Evolutionary conservation across 352 stramenopile genomes (phyloP), one percentile per base, ranked within the genome.

Genomic region (Globisporangium polare): DNA sequence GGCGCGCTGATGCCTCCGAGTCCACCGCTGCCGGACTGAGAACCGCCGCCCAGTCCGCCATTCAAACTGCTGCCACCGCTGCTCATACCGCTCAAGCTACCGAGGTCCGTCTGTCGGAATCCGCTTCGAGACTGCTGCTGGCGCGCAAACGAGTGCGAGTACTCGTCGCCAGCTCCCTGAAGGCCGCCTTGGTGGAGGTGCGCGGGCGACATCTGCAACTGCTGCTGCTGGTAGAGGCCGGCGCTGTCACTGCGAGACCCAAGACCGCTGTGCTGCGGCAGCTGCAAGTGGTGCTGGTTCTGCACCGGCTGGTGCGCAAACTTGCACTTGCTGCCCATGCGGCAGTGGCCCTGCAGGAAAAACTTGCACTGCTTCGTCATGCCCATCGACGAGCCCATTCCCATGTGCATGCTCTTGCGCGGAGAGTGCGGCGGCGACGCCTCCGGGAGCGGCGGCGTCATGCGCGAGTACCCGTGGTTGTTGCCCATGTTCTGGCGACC

Each of bases 271-370:
- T 62, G 46, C 31, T 58, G 43, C n/a, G 47, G 53, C 49, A 58
- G n/a, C 41, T 66, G 67, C 60, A 45, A 13, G 58, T 72, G 66
- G 29, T 73, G 69, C 20, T 78, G 73, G 53, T 69, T 67, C 37
- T 72, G 71, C 65, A 78, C 69, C 7, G 58, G 39, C 50, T 88
- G 75, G 63, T 94, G 85, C 42, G 81, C 77, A 61, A 92, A 94
- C 69, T 91, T 92, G 67, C 85, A 94, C 74, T 94, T 94, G 66
- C 67, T 86, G 31, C 83, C 85, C 83, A 94, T 92, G 41, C 85
- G 83, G 53, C 85, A 94, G 67, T 94, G 83, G 17, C 85, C 85
- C 63, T 94, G 85, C 9, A 88, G 59, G 60, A 88, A 94, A 57
- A 92, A 94, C 66, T 92, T 92, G 69, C 85, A 94, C 56, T 86